Conservation (phyloP, 2,329 filamentous ascomycete species). For the Xylariaceae sp. region DNA sequence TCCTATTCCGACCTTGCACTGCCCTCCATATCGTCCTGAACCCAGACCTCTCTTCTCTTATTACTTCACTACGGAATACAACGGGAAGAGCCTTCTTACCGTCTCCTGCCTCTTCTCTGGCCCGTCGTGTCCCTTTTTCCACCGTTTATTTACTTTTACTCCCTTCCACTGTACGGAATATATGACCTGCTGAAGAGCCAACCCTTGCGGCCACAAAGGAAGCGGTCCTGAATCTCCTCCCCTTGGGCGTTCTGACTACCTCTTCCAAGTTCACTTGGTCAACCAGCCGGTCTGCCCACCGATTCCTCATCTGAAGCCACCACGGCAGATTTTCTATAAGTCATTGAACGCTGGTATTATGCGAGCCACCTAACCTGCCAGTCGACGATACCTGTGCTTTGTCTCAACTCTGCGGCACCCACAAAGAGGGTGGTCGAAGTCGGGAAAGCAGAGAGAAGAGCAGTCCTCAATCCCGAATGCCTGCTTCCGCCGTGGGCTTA, state of each 20-base stretch:
- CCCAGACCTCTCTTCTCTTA: background rate
- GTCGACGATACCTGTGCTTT: constrained; percentile 15
- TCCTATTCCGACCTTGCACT: background rate
- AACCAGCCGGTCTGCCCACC: constrained; percentile 17
- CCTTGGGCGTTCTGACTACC: constrained; percentile 3
- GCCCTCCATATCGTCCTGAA: constrained; percentile 13
- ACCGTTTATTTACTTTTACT: background rate
- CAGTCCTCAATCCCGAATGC: constrained; percentile 1
- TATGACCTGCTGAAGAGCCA: constrained; percentile 1
- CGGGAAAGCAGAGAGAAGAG: constrained; percentile 10
- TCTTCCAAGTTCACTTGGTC: constrained; percentile 14
- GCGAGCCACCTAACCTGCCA: background rate
- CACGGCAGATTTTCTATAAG: constrained; percentile 10
- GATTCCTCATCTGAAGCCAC: constrained; percentile 25
- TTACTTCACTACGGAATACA: constrained; percentile 5
- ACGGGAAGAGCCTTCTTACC: constrained; percentile 7
- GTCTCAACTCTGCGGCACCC: constrained; percentile 9
- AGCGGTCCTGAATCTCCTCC: constrained; percentile 1
- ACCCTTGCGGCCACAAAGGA: background rate
- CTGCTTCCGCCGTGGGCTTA: constrained; percentile 6
- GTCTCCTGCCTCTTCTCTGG: constrained; percentile 3
- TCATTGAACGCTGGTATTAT: constrained; percentile 6
- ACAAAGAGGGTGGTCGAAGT: constrained; percentile 14
- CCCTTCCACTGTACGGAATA: background rate
- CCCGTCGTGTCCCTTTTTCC: background rate